Base-by-base conservation (phyloP, 768 basidiomycete genomes). In the Hysterangium stoloniferum region DNA sequence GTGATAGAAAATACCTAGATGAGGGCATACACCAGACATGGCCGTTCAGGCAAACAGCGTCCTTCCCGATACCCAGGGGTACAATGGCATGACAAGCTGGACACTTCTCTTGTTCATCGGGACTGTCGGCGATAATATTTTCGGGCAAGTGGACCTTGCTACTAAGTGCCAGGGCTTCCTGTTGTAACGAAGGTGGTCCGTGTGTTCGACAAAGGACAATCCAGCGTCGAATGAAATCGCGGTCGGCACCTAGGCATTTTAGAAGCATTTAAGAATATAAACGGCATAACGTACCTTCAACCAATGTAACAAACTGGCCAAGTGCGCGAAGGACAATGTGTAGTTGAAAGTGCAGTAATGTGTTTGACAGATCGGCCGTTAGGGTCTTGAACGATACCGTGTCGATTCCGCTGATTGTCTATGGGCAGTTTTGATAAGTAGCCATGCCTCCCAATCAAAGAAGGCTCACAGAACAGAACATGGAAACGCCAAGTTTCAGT, bases 81-180 rank as follows among this genome's bases (percentile, higher is more conserved):
- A 92, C 71, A 34, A 71, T 70, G 1, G 73, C 72, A 33, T 72
- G 64, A 66, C 89, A 92, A 13, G 87, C 89, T 2, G 87, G 86
- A 57, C 89, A 92, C n/a, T n/a, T n/a, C n/a, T n/a, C 88, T 45
- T 74, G 71, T 13, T 41, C 7, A 19, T 51, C 31, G 6, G 11
- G 12, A 20, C 31, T 51, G 4, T 29, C 20, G 36, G 27, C 12
- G 9, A 31, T 41, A 33, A 43, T 8, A 29, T 51, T 40, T 19
- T 22, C 28, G 11, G 19, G 28, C 3, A 51, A 20, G 4, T 40
- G 12, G 9, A 40, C 17, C 25, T 27, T 33, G 6, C 4, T 20
- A 11, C 31, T 36, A 15, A 33, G 31, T 15, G 24, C 25, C 15
- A 20, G 24, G 4, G 35, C 29, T 24, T 37, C 45, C 15, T 40